phyloP scores from a whole-genome alignment of 2,329 filamentous ascomycete species.

The Colletotrichum trifolii region DNA sequence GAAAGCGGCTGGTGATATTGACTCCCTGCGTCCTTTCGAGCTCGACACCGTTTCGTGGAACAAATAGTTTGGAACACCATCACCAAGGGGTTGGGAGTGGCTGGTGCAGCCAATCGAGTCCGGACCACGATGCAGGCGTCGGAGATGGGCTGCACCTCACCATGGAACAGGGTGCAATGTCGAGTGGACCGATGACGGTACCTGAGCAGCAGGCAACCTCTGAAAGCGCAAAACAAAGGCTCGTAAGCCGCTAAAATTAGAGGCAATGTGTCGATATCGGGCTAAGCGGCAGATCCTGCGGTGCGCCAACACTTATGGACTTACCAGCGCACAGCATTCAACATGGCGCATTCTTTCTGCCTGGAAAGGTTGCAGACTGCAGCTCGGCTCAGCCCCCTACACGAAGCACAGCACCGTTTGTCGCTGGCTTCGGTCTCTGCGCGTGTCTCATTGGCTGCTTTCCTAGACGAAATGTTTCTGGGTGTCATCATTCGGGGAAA shows the following conservation, averaged over 20 bases:
- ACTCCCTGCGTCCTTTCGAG: too few species aligned
- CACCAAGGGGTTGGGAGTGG: too few species aligned
- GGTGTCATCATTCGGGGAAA: conserved; percentile 15
- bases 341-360: not conserved
- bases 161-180: too few species aligned
- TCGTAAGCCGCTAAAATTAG: conserved; percentile 22
- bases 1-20: too few species aligned
- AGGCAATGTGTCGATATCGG: not conserved
- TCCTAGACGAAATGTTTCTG: not conserved
- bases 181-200: too few species aligned
- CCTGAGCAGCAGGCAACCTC: too few species aligned
- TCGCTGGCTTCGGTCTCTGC: conserved; percentile 8
- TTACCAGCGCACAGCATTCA: not conserved
- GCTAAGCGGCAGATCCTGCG: conserved; percentile 18
- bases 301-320: not conserved
- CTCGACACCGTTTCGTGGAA: too few species aligned
- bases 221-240: conserved; percentile 1
- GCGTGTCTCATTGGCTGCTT: conserved; percentile 1
- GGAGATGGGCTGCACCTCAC: too few species aligned
- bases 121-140: too few species aligned
- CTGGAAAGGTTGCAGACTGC: not conserved
- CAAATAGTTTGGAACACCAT: too few species aligned
- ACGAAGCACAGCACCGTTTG: not conserved
- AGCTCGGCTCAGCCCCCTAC: not conserved
- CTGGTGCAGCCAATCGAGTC: too few species aligned